These are phyloP conservation scores for Ascochyta fabae DNA, from an alignment of 2,329 filamentous ascomycete species.

Conservation along the genomic window DNA sequence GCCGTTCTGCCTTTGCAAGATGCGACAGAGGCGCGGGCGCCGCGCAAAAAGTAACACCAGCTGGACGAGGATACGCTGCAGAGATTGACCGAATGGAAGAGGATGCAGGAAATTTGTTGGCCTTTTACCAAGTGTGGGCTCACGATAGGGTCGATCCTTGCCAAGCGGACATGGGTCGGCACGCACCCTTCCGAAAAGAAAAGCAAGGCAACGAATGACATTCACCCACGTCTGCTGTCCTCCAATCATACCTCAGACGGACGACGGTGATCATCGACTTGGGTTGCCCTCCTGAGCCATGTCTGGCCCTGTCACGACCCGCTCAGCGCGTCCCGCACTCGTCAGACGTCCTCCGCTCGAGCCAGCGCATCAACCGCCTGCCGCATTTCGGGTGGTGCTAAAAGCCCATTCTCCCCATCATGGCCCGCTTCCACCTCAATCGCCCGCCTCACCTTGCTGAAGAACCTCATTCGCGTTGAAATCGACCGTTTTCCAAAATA, in stretches of 20 bases:
- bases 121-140: constrained; percentile 20
- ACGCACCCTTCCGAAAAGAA: constrained; percentile 9
- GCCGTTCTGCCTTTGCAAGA: constrained; percentile 24
- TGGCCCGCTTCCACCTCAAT: constrained; percentile 32
- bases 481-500: background rate
- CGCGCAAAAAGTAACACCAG: constrained; percentile 22
- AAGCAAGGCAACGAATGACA: constrained; percentile 42
- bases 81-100: constrained; percentile 25
- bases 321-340: constrained; percentile 31
- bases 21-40: constrained; percentile 21
- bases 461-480: constrained; percentile 19
- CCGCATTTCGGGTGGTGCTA: constrained; percentile 26
- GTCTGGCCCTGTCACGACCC: constrained; percentile 29
- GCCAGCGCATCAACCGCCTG: constrained; percentile 42
- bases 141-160: constrained; percentile 30
- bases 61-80: constrained; percentile 25
- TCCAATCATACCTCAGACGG: constrained; percentile 28
- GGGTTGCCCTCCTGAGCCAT: constrained; percentile 38
- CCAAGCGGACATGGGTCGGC: constrained; percentile 19
- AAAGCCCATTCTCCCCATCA: constrained; percentile 37
- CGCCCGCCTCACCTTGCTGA: constrained; percentile 36
- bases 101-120: constrained; percentile 30
- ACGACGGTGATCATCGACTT: constrained; percentile 29
- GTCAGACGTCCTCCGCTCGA: constrained; percentile 40
- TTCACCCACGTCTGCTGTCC: background rate